Conservation (phyloP, 75 land plant genomes). For the Ceratopteris richardii region DNA sequence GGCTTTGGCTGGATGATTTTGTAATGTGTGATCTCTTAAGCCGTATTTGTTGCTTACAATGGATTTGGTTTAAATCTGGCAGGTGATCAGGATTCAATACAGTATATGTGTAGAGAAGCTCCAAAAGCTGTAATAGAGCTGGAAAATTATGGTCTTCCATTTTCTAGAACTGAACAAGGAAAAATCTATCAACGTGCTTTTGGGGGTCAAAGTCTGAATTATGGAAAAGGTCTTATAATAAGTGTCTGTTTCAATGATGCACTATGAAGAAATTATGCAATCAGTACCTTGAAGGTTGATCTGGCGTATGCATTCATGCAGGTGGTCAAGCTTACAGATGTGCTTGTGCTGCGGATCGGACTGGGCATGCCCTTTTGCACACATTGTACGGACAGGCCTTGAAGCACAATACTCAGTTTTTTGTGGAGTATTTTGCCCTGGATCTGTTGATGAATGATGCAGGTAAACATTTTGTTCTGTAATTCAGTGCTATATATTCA, state of each 20-base stretch:
- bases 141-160: slow-evolving; percentile 93
- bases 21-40: too few species aligned
- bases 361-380: slow-evolving; percentile 94
- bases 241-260: background rate
- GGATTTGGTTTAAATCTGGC: too few species aligned
- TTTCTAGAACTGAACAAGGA: slow-evolving; percentile 95
- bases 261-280: background rate
- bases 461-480: slow-evolving; percentile 44
- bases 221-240: slow-evolving; percentile 71
- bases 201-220: slow-evolving; percentile 95
- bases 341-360: slow-evolving; percentile 99
- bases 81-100: slow-evolving; percentile 99
- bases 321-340: slow-evolving; percentile 99
- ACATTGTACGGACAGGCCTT: slow-evolving; percentile 96
- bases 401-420: slow-evolving; percentile 97
- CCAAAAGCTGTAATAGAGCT: slow-evolving; percentile 97
- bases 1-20: too few species aligned
- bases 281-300: too few species aligned
- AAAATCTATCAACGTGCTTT: slow-evolving; percentile 98
- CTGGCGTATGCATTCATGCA: too few species aligned
- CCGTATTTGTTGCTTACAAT: too few species aligned
- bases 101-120: slow-evolving; percentile 98
- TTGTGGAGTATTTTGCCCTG: slow-evolving; percentile 97
- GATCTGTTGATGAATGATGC: slow-evolving; percentile 78
- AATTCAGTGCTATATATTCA: too few species aligned